Evolutionary conservation across 2,329 filamentous ascomycete species (phyloP).

Genomic region (Fusarium temperatum): DNA sequence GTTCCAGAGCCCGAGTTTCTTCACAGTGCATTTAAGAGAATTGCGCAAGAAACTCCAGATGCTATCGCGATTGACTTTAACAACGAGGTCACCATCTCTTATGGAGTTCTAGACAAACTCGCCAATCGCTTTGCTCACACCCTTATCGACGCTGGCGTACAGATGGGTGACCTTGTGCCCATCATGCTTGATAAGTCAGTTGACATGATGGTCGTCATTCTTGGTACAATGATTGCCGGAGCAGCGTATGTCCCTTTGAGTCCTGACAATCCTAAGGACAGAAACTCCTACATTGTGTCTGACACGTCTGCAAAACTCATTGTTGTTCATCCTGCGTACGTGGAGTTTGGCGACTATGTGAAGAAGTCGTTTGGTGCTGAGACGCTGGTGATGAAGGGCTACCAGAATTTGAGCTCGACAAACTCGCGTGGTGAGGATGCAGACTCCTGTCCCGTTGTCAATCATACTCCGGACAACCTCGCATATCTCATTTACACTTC

Average conservation of each 20-base stretch:
- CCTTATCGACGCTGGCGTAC: not conserved
- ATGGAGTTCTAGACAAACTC: not conserved
- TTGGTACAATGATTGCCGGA: conserved; percentile 30
- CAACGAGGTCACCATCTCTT: not conserved
- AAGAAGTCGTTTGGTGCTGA: not conserved
- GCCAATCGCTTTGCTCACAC: conserved; percentile 6
- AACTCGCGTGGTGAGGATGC: not conserved
- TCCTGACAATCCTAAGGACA: conserved; percentile 28
- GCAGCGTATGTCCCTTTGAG: conserved; percentile 34
- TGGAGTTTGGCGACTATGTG: not conserved
- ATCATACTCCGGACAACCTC: not conserved
- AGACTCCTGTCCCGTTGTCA: not conserved
- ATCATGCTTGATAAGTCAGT: conserved; percentile 28
- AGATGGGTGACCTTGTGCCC: conserved; percentile 5
- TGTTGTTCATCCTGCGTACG: not conserved
- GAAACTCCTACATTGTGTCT: conserved; percentile 31
- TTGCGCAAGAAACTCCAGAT: not conserved
- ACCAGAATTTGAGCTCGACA: not conserved
- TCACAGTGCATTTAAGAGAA: not conserved
- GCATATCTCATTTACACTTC: not conserved
- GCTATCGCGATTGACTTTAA: conserved; percentile 9
- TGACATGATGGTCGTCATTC: conserved; percentile 26
- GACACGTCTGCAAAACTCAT: conserved; percentile 21
- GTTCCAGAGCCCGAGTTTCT: not conserved
- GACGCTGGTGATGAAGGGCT: not conserved